These are phyloP conservation scores for Elaphomyces granulatus DNA, from an alignment of 495 filamentous ascomycete genomes.

Conservation along the genomic window DNA sequence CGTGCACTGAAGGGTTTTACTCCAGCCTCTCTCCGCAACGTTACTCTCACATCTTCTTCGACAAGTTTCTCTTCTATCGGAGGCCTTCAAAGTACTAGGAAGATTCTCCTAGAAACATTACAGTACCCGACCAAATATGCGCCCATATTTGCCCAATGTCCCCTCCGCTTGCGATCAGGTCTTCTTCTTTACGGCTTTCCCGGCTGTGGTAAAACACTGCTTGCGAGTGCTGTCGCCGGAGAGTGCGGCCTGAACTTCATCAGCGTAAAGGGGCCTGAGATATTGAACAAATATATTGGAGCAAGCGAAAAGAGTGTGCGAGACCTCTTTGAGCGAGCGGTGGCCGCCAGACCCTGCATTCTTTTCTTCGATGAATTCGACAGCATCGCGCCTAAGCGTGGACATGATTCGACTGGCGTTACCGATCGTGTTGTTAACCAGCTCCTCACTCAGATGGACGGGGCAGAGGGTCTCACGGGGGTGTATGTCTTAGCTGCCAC, in stretches of 20 bases:
- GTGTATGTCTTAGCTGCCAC: constrained; percentile 96
- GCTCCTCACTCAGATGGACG: constrained; percentile 96
- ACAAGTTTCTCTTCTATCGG: constrained; percentile 86
- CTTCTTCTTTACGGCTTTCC: constrained; percentile 88
- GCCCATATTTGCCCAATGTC: constrained; percentile 91
- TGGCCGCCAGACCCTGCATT: constrained; percentile 78
- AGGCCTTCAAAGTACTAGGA: constrained; percentile 68
- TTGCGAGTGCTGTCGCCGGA: constrained; percentile 85
- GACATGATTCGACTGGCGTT: constrained; percentile 91
- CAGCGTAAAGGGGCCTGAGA: constrained; percentile 93
- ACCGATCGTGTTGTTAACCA: constrained; percentile 98
- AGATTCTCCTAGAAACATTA: constrained; percentile 80
- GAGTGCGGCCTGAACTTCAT: constrained; percentile 98
- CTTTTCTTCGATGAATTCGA: constrained; percentile 99
- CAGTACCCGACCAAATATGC: constrained; percentile 98
- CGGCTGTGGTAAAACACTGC: constrained; percentile 88
- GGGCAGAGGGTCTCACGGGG: constrained; percentile 83
- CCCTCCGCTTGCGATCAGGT: constrained; percentile 80
- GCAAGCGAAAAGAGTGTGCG: constrained; percentile 89
- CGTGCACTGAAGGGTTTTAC: constrained; percentile 81
- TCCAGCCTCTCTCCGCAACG: constrained; percentile 82
- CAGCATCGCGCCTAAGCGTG: constrained; percentile 90
- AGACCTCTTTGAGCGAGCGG: constrained; percentile 84
- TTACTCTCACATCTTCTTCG: constrained; percentile 78
- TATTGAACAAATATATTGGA: constrained; percentile 96